Conservation (phyloP, 352 stramenopile species). For the Phytopythium aichiense region DNA sequence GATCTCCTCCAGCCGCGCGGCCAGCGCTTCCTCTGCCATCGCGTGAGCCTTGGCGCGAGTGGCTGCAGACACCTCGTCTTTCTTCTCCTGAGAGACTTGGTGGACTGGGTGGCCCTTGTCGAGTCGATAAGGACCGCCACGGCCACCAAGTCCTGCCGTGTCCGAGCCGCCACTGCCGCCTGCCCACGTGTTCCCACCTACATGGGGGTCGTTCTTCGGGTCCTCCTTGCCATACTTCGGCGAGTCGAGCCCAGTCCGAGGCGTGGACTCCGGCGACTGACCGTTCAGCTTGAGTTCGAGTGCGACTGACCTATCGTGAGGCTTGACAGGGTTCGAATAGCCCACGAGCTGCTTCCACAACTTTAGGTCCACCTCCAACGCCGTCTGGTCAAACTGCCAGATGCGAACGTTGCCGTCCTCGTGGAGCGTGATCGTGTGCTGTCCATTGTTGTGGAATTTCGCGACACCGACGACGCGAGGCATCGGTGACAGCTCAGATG, state of each 20-base stretch:
- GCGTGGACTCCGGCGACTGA: constrained; percentile 35
- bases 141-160: constrained; percentile 90
- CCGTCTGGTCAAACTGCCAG: constrained; percentile 55
- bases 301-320: not conserved
- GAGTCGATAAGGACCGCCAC: constrained; percentile 93
- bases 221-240: constrained; percentile 95
- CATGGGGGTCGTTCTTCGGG: constrained; percentile 90
- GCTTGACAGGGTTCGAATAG: constrained; percentile 10
- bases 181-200: constrained; percentile 95
- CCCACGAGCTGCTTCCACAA: constrained; percentile 75
- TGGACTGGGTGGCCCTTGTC: constrained; percentile 93
- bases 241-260: constrained; percentile 57
- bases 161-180: constrained; percentile 91
- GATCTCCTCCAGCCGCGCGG: constrained; percentile 66
- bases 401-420: constrained; percentile 47
- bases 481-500: constrained; percentile 4
- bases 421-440: constrained; percentile 52
- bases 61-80: constrained; percentile 91
- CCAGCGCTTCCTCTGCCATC: constrained; percentile 75
- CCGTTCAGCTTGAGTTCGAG: constrained; percentile 55
- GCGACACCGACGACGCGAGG: constrained; percentile 35
- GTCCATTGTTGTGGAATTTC: constrained; percentile 21
- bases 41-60: constrained; percentile 49
- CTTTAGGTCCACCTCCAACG: constrained; percentile 39
- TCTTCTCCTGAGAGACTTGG: constrained; percentile 92